Base-by-base conservation (phyloP, 2,329 filamentous ascomycete species). In the Fusarium oligoseptatum region DNA sequence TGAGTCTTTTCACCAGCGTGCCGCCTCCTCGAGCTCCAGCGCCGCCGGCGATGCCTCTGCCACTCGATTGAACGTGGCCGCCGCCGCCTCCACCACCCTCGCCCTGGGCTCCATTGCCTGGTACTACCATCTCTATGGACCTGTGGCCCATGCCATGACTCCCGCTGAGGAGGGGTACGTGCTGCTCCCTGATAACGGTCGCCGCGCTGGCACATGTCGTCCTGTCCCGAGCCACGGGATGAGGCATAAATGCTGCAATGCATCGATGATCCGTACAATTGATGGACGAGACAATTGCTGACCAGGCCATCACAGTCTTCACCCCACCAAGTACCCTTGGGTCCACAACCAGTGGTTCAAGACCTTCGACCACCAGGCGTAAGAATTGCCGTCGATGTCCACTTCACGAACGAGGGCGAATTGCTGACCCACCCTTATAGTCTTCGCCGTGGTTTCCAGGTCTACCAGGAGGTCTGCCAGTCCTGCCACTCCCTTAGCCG, bases 141-240 rank as follows among this genome's bases (percentile, higher is more conserved):
- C 94, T 80, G 92, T 93, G 80, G 93, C 94, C 74, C 91, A 95
- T 85, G 97, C 97, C 80, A 93, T 93, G 92, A 95, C 96, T 80
- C 95, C 95, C 76, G 93, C 93, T 82, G 97, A 99, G 89, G 97
- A 99, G 92, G 97, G 97, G 97, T 99, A 90, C 92, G 96, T 93
- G 62, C 64, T 60, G 58, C 58, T 43, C 60, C 60, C 14, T 50
- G 48, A 64, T 64, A 22, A 56, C 67, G 72, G 71, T 50, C 27
- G 60, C 41, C 41, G 43, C 52, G 58, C 52, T 68, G 72, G 66
- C 32, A 29, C 6, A 48, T 48, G 43, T 24, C 43, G 43, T 48
- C 37, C 58, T 56, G 27, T 62, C 45, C 62, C 55, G 66, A 60
- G 57, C 62, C 48, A 57, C 66, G 62, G 61, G 67, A 77, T 83